Base-by-base conservation (phyloP, 73 alveolate genomes). In the Paramecium tetraurelia region DNA sequence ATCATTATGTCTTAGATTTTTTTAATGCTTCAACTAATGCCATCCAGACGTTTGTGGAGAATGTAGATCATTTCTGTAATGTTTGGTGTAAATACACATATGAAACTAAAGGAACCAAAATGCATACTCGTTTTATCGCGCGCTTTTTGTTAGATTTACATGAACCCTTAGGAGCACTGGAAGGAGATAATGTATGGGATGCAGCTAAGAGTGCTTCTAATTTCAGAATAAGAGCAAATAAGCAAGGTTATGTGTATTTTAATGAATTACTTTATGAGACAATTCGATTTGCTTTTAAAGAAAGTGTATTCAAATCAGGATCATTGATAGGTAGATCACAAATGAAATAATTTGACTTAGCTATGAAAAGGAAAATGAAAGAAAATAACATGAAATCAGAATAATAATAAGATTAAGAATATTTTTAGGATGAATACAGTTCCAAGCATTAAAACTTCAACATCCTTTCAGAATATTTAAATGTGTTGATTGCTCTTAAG, bases 111-210 rank as follows among this genome's bases (percentile, higher is more conserved):
- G 90, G 90, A 18, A 46, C 44, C 12, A 80, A 80, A 35, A 80
- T 80, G 90, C 90, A 80, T 35, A 80, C 90, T 9, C 46, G 90
- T 10, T 80, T 80, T 46, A 80, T 80, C 21, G 90, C 77, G 0
- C 48, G 90, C 20, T 80, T 80, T 46, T 43, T 80, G 7, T 24
- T 80, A 46, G 90, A 80, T 46, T 6, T 80, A 12, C 10, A 41
- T 21, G 90, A 80, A 48, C 90, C 90, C 1, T 48, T 80, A 44
- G 90, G 90, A 12, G 70, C 90, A 3, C 29, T 44, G 6, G 22
- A 80, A 22, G 90, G 90, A 11, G 90, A 80, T 80, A 80, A 80
- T 46, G 44, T 80, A 20, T 80, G 90, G 90, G 90, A 80, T 80
- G 90, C 90, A n/a, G 90, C 90, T 0, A 80, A 80, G 14, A 80